Evolutionary conservation across 2,329 filamentous ascomycete species (phyloP), one percentile per base, ranked within the genome.

Genomic region (Endoconidiophora laricicola): DNA sequence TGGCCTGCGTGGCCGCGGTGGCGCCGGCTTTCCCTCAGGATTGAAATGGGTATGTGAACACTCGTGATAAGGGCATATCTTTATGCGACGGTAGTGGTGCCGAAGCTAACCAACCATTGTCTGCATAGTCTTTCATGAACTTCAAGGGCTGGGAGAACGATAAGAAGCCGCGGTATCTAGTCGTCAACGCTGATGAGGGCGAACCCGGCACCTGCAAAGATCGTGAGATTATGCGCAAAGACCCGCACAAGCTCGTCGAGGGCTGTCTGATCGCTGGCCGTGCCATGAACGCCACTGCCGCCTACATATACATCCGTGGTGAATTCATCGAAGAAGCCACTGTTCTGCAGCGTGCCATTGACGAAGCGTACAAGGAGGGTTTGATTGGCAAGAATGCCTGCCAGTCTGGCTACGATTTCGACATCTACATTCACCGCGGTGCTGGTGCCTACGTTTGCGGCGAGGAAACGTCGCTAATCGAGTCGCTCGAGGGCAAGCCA

Each of bases 101-200:
- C 7, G 23, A 26, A 33, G 23, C 46, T 48, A 48, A 48, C 22
- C 5, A 16, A 14, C 38, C 5, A 14, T 40, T 36, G 12, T 7
- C 18, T 43, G 12, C 36, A 33, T 61, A 94, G 87, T 95, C 88
- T 46, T 98, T 98, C 69, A 98, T 98, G 91, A 98, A 98, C 75
- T 88, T 90, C 74, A 95, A 95, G 70, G 91, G 87, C 61, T 98
- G 91, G 91, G 90, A 98, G 61, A 94, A 98, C 71, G 91, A 96
- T 66, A 83, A 68, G 60, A 94, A 94, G 69, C 91, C 91, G 57
- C 81, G 91, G 61, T 98, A 98, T 64, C 74, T 98, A 50, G 90
- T 98, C 55, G 86, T 98, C 71, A 98, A 98, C 63, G 91, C 91
- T 58, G 91, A 98, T 66, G 91, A 98, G 72, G 91, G 91, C 62